Percentiles rank a stretch among this genome's conserved stretches.
Conservation (phyloP, 1,284 basidiomycete species). For the Pascua guehoae region DNA sequence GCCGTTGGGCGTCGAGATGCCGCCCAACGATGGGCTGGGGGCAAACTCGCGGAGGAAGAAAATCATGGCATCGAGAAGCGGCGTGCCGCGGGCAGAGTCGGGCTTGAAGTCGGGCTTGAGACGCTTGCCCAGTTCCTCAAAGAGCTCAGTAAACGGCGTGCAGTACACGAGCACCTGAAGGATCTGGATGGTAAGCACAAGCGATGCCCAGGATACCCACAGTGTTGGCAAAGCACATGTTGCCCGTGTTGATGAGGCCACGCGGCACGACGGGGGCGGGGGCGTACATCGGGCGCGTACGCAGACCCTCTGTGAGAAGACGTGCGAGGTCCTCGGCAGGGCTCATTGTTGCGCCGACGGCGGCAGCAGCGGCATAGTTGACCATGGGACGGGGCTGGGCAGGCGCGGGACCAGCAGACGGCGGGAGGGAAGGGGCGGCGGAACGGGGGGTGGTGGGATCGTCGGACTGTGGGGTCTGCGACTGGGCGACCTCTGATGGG, state of each 20-base stretch:
- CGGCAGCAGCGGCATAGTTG: conserved; percentile 45
- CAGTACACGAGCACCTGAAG: conserved; percentile 88
- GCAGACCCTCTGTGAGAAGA: conserved; percentile 56
- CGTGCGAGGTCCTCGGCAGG: conserved; percentile 59
- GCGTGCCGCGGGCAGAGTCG: conserved; percentile 58
- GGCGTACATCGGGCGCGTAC: conserved; percentile 16
- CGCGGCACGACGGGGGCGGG: conserved; percentile 54
- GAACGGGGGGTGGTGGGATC: conserved; percentile 29
- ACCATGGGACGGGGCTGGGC: conserved; percentile 25
- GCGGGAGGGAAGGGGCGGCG: conserved; percentile 62
- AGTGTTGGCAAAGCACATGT: conserved; percentile 97
- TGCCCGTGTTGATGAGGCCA: conserved; percentile 90
- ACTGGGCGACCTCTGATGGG: conserved; percentile 11
- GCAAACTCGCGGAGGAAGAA: conserved; percentile 76
- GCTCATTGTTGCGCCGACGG: conserved; percentile 50
- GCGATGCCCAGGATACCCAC: conserved; percentile 40
- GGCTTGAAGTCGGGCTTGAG: conserved; percentile 42
- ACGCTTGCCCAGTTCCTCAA: conserved; percentile 65
- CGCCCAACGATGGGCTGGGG: conserved; percentile 15
- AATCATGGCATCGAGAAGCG: conserved; percentile 77
- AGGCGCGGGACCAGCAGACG: conserved; percentile 50
- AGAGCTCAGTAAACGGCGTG: conserved; percentile 75
- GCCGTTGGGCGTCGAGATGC: conserved; percentile 26
- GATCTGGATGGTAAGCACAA: conserved; percentile 50
- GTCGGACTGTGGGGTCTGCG: background rate